Evolutionary conservation across 306 rosid genomes (phyloP).

Genomic region (Medicago truncatula): DNA sequence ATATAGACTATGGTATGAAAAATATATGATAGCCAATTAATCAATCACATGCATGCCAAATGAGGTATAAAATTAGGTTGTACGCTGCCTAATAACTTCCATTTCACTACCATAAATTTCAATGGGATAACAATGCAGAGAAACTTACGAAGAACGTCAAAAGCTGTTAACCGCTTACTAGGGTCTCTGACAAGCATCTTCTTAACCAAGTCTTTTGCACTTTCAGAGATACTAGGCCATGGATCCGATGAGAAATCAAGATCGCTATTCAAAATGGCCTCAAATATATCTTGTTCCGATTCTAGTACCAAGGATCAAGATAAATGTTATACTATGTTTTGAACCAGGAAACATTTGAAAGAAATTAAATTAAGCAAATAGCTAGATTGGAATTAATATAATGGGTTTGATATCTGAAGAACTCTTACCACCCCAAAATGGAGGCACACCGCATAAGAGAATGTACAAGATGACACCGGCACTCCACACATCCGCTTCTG

Average conservation of each 20-base stretch:
- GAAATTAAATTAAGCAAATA: slow-evolving; percentile 6
- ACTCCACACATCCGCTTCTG: slow-evolving; percentile 94
- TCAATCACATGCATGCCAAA: neutral
- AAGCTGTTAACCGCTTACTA: slow-evolving; percentile 68
- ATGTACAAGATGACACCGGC: slow-evolving; percentile 89
- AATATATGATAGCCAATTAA: neutral
- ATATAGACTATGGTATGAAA: neutral
- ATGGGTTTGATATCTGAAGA: slow-evolving; percentile 22
- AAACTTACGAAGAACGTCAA: slow-evolving; percentile 78
- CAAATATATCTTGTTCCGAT: slow-evolving; percentile 72
- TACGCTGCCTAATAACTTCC: neutral
- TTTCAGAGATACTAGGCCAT: slow-evolving; percentile 82
- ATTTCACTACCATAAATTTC: neutral
- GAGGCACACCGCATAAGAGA: slow-evolving; percentile 94
- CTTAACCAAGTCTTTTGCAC: slow-evolving; percentile 82
- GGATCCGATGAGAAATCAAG: slow-evolving; percentile 83
- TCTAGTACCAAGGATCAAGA: slow-evolving; percentile 50
- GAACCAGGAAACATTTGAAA: neutral
- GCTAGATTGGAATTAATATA: neutral
- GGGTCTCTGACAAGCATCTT: slow-evolving; percentile 87
- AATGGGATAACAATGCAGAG: neutral
- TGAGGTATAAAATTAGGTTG: neutral
- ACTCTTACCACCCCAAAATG: slow-evolving; percentile 90
- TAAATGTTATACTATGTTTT: neutral
- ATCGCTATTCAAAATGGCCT: slow-evolving; percentile 65